Percentiles rank a stretch among this genome's conserved stretches.
Conservation (phyloP, 192 early-diverging fungal genomes). For the Podila epicladia region DNA sequence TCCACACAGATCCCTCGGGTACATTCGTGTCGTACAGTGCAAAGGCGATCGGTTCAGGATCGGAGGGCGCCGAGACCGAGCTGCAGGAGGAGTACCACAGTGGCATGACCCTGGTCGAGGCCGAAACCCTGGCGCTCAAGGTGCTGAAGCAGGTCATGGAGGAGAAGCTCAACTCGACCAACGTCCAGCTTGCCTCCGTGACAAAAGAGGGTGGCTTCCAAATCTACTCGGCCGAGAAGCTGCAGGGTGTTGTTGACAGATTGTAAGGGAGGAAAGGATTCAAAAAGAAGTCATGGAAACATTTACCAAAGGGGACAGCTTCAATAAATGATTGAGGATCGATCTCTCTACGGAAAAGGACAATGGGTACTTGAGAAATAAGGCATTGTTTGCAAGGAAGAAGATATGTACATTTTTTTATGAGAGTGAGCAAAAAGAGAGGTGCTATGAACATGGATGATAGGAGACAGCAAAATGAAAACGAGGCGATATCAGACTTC, state of each 20-base stretch:
- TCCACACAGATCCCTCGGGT: constrained; percentile 97
- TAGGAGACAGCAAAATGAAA: too few species aligned
- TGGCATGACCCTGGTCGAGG: constrained; percentile 88
- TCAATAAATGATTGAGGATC: too few species aligned
- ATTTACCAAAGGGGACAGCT: not conserved
- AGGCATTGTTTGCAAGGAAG: not conserved
- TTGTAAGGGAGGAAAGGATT: constrained; percentile 57
- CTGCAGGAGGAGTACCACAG: constrained; percentile 96
- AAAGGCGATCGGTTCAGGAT: constrained; percentile 99
- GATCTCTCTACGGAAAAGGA: too few species aligned
- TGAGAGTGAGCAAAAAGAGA: not conserved
- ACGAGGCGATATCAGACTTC: too few species aligned
- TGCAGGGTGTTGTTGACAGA: constrained; percentile 80
- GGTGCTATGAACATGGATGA: too few species aligned
- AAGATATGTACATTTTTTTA: not conserved
- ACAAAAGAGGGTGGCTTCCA: constrained; percentile 81
- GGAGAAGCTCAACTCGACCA: constrained; percentile 96
- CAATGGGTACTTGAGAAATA: not conserved
- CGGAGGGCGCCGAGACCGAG: constrained; percentile 98
- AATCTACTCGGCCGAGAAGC: constrained; percentile 82
- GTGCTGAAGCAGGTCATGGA: constrained; percentile 99
- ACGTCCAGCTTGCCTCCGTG: constrained; percentile 94
- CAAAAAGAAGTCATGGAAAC: not conserved
- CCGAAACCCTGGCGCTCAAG: constrained; percentile 90
- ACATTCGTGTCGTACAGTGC: constrained; percentile 96